Conservation (phyloP, 371 early-diverging fungal species). For the Mortierella polycephala region DNA sequence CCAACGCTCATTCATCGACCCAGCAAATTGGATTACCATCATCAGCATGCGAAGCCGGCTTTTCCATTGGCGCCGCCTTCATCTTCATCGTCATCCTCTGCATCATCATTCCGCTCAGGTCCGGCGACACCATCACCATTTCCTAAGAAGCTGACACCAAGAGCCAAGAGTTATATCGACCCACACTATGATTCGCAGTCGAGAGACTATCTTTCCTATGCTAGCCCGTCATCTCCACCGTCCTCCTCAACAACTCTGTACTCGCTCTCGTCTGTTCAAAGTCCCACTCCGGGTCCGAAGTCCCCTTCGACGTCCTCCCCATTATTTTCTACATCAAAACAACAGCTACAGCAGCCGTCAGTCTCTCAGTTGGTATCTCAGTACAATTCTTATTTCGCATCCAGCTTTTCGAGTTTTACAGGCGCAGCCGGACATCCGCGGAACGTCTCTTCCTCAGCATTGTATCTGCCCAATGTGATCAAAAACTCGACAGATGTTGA, state of each 20-base stretch:
- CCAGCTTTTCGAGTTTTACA: slow-evolving; percentile 35
- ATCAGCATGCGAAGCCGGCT: slow-evolving; percentile 40
- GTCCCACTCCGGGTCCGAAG: slow-evolving; percentile 14
- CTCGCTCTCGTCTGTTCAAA: slow-evolving; percentile 24
- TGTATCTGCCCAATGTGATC: slow-evolving; percentile 39
- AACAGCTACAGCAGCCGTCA: slow-evolving; percentile 18
- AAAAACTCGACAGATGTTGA: slow-evolving; percentile 46
- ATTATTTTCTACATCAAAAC: slow-evolving; percentile 3
- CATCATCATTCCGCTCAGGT: slow-evolving; percentile 3
- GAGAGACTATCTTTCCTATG: slow-evolving; percentile 4
- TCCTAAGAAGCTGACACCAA: slow-evolving; percentile 5
- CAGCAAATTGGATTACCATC: slow-evolving; percentile 41
- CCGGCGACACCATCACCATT: slow-evolving; percentile 18
- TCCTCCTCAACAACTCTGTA: slow-evolving; percentile 25
- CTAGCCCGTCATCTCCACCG: slow-evolving; percentile 23
- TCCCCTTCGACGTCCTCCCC: background rate
- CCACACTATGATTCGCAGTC: slow-evolving; percentile 5
- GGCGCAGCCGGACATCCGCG: slow-evolving; percentile 23
- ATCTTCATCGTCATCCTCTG: slow-evolving; percentile 27
- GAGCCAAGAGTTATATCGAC: slow-evolving; percentile 19
- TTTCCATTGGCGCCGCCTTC: slow-evolving; percentile 24
- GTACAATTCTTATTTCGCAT: slow-evolving; percentile 36
- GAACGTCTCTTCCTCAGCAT: slow-evolving; percentile 33
- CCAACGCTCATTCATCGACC: slow-evolving; percentile 26
- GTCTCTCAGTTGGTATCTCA: slow-evolving; percentile 38